Evolutionary conservation across 805 yeast genomes (phyloP), one percentile per base, ranked within the genome.

Genomic region (Starmerella bacillaris): DNA sequence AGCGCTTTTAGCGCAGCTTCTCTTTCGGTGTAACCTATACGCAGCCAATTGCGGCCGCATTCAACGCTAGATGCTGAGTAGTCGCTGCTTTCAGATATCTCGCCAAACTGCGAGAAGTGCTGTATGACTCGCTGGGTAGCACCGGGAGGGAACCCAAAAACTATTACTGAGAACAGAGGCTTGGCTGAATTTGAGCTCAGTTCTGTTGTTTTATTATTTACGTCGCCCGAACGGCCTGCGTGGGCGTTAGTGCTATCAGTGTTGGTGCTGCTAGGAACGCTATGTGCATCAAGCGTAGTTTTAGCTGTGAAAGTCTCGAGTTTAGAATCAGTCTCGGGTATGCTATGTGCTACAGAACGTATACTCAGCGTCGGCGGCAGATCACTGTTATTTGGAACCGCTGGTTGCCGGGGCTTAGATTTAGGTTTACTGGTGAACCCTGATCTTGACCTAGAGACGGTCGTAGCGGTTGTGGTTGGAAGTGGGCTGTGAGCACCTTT

Each of bases 21-120:
- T 5, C 77, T 68, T 39, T 73, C 74, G 38, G 72, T 76, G 54
- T 71, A 89, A 3, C 95, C 84, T 36, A 86, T 53, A 51, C 83
- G 78, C n/a, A 84, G 72, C 96, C 96, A 86, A 27, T 79, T 73
- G 31, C 72, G 68, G 1, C 96, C 96, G 9, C 84, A 67, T 55
- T 71, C 78, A 6, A 86, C 74, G 3, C 94, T 92, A 21, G 47
- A 59, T 12, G 44, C 52, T 24, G 50, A 44, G 37, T 47, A 48
- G 20, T 55, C 49, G 4, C 56, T 50, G 48, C 78, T 75, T 45
- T 83, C 94, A 37, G 80, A 53, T 27, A 86, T 72, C 19, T 63
- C 64, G 16, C 96, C 96, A 54, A 75, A 80, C 47, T 75, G 76
- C 18, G 72, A 63, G 49, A 83, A 86, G 53, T 72, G 78, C 35